Evolutionary conservation across 1,284 basidiomycete genomes (phyloP).

Genomic region (Mycena sp.): DNA sequence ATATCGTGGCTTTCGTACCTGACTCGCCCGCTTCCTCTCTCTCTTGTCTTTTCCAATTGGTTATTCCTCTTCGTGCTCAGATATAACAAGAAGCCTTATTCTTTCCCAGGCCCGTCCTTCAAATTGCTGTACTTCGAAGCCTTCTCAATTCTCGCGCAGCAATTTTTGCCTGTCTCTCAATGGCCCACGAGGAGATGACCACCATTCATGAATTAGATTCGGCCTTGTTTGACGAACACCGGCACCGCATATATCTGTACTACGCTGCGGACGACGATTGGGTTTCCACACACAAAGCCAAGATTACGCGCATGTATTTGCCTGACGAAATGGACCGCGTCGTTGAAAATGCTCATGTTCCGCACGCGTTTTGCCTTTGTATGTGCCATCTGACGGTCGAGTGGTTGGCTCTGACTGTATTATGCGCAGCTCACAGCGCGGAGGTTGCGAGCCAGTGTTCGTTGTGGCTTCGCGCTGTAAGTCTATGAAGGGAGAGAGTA

Average conservation of each 20-base stretch:
- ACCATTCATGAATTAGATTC: conserved; percentile 61
- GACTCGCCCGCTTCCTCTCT: conserved; percentile 39
- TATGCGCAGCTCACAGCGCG: conserved; percentile 59
- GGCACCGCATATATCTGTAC: conserved; percentile 59
- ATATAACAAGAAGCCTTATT: conserved; percentile 42
- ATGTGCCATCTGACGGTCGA: not conserved
- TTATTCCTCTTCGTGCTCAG: conserved; percentile 12
- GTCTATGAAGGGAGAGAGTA: not conserved
- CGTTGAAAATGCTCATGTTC: conserved; percentile 57
- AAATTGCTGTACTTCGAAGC: conserved; percentile 57
- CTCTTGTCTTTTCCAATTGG: conserved; percentile 38
- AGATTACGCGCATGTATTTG: conserved; percentile 51
- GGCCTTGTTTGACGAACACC: conserved; percentile 51
- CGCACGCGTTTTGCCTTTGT: conserved; percentile 77
- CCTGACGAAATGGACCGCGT: conserved; percentile 49
- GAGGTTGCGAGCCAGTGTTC: conserved; percentile 59
- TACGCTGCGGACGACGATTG: conserved; percentile 68
- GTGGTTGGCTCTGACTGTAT: conserved; percentile 31
- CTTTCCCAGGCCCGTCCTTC: conserved; percentile 59
- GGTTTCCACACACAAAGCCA: conserved; percentile 63
- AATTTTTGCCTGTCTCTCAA: conserved; percentile 60
- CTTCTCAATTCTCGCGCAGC: conserved; percentile 59
- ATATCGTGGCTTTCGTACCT: conserved; percentile 50
- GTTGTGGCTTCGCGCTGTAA: conserved; percentile 53
- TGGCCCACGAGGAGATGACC: conserved; percentile 74